Evolutionary conservation across 2,329 filamentous ascomycete species (phyloP).

Genomic region (Fusarium succisae): DNA sequence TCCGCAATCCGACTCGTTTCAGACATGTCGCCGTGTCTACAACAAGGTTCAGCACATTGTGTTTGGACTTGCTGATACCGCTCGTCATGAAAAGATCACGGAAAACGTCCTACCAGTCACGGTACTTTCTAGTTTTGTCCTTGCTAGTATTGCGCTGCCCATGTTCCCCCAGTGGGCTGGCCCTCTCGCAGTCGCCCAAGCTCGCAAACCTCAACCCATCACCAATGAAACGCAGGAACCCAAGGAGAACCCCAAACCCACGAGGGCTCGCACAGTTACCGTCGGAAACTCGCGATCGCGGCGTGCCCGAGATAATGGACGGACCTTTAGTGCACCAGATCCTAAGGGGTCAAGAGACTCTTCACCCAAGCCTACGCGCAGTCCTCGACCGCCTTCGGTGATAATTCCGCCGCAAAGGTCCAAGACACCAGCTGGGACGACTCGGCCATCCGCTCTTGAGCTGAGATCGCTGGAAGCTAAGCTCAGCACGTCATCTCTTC

Average conservation of each 20-base stretch:
- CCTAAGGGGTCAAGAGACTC: slow-evolving; percentile 44
- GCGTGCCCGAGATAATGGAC: slow-evolving; percentile 55
- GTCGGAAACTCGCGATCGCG: slow-evolving; percentile 60
- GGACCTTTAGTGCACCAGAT: slow-evolving; percentile 57
- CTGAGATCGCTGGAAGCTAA: slow-evolving; percentile 66
- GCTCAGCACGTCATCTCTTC: slow-evolving; percentile 74
- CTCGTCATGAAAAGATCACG: slow-evolving; percentile 77
- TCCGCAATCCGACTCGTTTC: slow-evolving; percentile 80
- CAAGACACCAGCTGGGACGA: slow-evolving; percentile 50
- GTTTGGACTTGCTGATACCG: slow-evolving; percentile 77
- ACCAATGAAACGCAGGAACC: slow-evolving; percentile 46
- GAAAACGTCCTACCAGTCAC: slow-evolving; percentile 85
- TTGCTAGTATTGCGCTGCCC: slow-evolving; percentile 79
- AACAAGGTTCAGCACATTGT: slow-evolving; percentile 91
- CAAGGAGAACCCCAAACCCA: slow-evolving; percentile 56
- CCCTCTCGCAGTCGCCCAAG: slow-evolving; percentile 83
- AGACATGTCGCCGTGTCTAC: slow-evolving; percentile 84
- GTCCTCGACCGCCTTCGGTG: slow-evolving; percentile 29
- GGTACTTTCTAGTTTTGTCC: slow-evolving; percentile 81
- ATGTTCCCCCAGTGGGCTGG: slow-evolving; percentile 81
- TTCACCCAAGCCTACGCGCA: slow-evolving; percentile 42
- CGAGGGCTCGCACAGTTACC: slow-evolving; percentile 75
- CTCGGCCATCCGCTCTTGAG: slow-evolving; percentile 61
- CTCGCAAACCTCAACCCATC: slow-evolving; percentile 72
- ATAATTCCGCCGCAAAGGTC: slow-evolving; percentile 39